These are phyloP conservation scores for Kokia cookei DNA, from an alignment of 441 rosid genomes.

Conservation along the genomic window DNA sequence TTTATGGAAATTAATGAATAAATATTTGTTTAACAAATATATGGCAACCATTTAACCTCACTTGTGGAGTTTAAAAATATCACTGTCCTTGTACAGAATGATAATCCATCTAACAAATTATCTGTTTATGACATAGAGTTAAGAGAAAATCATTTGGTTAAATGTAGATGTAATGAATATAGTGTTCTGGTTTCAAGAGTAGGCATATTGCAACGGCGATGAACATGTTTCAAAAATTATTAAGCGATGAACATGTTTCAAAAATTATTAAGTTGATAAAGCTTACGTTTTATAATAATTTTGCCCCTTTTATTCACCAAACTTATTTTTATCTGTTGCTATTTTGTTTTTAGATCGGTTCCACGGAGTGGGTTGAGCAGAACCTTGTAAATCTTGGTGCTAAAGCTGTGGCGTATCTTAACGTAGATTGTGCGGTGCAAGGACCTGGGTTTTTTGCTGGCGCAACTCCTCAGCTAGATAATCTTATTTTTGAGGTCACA, in stretches of 20 bases:
- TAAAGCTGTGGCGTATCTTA: constrained; percentile 84
- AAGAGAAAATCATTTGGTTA: neutral
- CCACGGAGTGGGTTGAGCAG: constrained; percentile 97
- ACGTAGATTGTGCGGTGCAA: constrained; percentile 97
- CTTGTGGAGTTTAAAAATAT: neutral
- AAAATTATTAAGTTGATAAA: neutral
- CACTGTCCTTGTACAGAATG: neutral
- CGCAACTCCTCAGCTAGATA: constrained; percentile 83
- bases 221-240: neutral
- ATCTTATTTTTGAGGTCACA: constrained; percentile 62
- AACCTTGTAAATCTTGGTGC: constrained; percentile 72
- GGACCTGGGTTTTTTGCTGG: constrained; percentile 85
- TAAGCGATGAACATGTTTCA: neutral
- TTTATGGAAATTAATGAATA: neutral
- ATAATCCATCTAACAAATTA: neutral
- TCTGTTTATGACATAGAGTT: neutral
- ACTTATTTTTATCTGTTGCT: neutral
- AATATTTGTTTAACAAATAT: neutral
- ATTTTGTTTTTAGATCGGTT: constrained; percentile 48
- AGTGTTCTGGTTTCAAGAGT: neutral
- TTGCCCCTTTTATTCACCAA: neutral
- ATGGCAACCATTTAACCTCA: neutral
- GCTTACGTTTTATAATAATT: neutral
- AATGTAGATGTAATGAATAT: neutral
- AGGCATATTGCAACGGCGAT: neutral